Base-by-base conservation (phyloP, 129 eudicot species). In the Chrysanthemum makinoi region DNA sequence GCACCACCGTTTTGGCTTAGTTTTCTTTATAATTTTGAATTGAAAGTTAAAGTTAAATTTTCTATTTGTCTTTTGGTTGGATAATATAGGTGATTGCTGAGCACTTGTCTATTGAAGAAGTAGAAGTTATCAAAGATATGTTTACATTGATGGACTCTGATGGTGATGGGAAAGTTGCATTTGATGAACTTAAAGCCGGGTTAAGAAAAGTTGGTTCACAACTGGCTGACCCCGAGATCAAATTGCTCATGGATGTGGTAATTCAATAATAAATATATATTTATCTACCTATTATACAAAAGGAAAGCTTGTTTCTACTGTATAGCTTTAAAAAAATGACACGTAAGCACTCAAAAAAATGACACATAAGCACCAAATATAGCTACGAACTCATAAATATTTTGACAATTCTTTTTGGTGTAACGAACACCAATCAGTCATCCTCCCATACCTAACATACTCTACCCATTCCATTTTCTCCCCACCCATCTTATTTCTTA, bases 191-290 rank as follows among this genome's bases (percentile, higher is more conserved):
- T 52, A 83, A 80, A 76, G 69, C 86, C 14, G 98, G 98, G 18
- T 86, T 89, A 56, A 73, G 74, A 24, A 94, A 89, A 79, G 95
- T 89, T 52, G 96, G 98, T 59, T 94, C 98, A n/a, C 96, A 94
- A 18, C 76, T 94, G 73, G 98, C 86, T 59, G 96, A 94, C 18
- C 90, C 98, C 16, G 98, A 94, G 86, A 94, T 89, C 54, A 88
- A 84, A 72, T 75, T 94, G 74, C 90, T 94, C 57, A 94, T 94
- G 98, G 96, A 94, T 65, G 98, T 94, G 95, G 98, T 94, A 89
- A 73, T 51, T 55, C 28, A 17, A 10, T 16, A 59, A 59, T 46
- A n/a, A n/a, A n/a, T n/a, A n/a, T n/a, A n/a, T n/a, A n/a, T n/a
- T n/a, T n/a, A n/a, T n/a, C n/a, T n/a, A n/a, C n/a, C n/a, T n/a